These are phyloP conservation scores for Fonsecaea pedrosoi DNA, from an alignment of 2,329 filamentous ascomycete species.

Conservation along the genomic window DNA sequence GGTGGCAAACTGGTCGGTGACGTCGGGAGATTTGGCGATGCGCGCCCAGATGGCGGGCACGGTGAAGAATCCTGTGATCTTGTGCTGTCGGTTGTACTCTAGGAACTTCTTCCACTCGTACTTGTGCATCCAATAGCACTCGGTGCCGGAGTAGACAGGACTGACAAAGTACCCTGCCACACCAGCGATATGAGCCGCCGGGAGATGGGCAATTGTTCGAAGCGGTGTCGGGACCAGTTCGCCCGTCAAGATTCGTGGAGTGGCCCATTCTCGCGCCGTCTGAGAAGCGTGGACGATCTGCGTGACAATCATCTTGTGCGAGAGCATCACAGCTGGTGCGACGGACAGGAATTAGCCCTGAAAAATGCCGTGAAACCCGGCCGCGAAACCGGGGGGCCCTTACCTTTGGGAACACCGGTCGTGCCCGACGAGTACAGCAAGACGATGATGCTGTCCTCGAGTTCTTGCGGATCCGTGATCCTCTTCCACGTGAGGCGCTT, in stretches of 20 bases:
- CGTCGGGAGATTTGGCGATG: slow-evolving; percentile 63
- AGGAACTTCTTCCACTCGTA: slow-evolving; percentile 66
- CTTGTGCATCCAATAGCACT: slow-evolving; percentile 67
- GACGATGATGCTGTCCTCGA: slow-evolving; percentile 56
- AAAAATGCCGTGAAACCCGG: background rate
- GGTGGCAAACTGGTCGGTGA: slow-evolving; percentile 62
- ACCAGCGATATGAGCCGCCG: slow-evolving; percentile 57
- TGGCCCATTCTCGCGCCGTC: slow-evolving; percentile 31
- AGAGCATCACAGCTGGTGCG: slow-evolving; percentile 47
- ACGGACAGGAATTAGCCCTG: background rate
- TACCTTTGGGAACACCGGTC: slow-evolving; percentile 55
- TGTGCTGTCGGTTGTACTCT: slow-evolving; percentile 57
- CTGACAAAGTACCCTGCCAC: slow-evolving; percentile 57
- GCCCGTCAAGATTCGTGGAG: background rate
- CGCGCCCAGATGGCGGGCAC: slow-evolving; percentile 67
- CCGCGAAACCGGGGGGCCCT: background rate
- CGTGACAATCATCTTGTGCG: slow-evolving; percentile 53
- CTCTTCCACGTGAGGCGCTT: slow-evolving; percentile 56
- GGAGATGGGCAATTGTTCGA: slow-evolving; percentile 49
- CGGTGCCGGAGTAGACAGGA: slow-evolving; percentile 54
- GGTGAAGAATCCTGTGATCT: slow-evolving; percentile 63
- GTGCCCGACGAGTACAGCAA: slow-evolving; percentile 58
- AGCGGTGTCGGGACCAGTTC: background rate
- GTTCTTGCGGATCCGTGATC: slow-evolving; percentile 57
- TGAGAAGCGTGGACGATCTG: slow-evolving; percentile 42